Evolutionary conservation across 805 yeast species (phyloP).

Genomic region (Naumovozyma baii): DNA sequence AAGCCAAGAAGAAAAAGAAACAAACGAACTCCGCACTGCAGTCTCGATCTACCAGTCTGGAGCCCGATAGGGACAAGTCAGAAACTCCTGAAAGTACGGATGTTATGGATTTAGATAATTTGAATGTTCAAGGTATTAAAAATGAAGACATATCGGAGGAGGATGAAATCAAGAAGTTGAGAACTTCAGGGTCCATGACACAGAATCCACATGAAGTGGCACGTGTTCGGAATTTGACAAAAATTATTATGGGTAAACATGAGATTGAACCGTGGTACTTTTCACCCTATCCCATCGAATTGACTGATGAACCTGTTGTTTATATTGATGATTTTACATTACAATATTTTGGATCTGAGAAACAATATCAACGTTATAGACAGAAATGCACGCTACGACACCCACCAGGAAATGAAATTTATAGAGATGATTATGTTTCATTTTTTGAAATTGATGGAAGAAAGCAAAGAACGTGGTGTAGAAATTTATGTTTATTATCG

Average conservation of each 20-base stretch:
- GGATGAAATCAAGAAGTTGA: slow-evolving; percentile 81
- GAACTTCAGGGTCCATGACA: slow-evolving; percentile 97
- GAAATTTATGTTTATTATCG: slow-evolving; percentile 83
- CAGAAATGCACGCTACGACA: slow-evolving; percentile 80
- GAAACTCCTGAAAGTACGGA: slow-evolving; percentile 37
- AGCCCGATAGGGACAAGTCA: slow-evolving; percentile 8
- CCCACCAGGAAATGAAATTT: slow-evolving; percentile 98
- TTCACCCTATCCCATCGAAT: slow-evolving; percentile 91
- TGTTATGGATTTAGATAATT: slow-evolving; percentile 73
- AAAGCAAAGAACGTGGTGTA: slow-evolving; percentile 93
- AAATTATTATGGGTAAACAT: slow-evolving; percentile 77
- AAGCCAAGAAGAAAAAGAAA: slow-evolving; percentile 33
- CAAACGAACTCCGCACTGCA: slow-evolving; percentile 8
- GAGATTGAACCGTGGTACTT: slow-evolving; percentile 98
- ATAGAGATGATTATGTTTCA: slow-evolving; percentile 83
- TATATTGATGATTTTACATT: slow-evolving; percentile 88
- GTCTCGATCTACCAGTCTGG: slow-evolving; percentile 1
- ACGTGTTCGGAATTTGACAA: slow-evolving; percentile 72
- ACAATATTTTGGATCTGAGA: slow-evolving; percentile 77
- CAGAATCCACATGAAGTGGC: slow-evolving; percentile 83
- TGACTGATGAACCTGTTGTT: slow-evolving; percentile 83
- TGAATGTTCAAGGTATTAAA: slow-evolving; percentile 73
- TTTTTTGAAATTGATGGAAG: slow-evolving; percentile 97
- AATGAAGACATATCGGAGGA: slow-evolving; percentile 71
- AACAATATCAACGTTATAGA: slow-evolving; percentile 89